Evolutionary conservation across 495 filamentous ascomycete genomes (phyloP).

Genomic region (Talaromyces wortmannii): DNA sequence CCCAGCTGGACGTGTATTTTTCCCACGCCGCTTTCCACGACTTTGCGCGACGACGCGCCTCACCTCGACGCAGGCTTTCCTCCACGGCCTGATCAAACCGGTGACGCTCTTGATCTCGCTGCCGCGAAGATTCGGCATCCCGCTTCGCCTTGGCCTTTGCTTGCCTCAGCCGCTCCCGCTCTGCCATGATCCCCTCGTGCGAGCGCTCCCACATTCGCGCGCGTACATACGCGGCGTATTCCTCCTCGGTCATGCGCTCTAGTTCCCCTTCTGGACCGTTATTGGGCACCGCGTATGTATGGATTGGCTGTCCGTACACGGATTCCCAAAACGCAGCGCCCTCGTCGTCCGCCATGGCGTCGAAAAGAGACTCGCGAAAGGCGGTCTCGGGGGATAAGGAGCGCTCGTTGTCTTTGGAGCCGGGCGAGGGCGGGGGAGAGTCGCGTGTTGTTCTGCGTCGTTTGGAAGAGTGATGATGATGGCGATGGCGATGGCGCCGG

Average conservation of each 20-base stretch:
- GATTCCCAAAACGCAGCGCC: conserved; percentile 91
- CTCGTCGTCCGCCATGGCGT: conserved; percentile 98
- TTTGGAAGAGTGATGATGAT: conserved; percentile 21
- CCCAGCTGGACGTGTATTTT: conserved; percentile 59
- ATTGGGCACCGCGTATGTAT: conserved; percentile 46
- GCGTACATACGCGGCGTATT: conserved; percentile 80
- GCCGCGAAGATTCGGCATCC: conserved; percentile 32
- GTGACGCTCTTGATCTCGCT: conserved; percentile 27
- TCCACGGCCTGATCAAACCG: conserved; percentile 40
- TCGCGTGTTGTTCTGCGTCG: conserved; percentile 4
- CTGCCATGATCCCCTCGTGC: conserved; percentile 54
- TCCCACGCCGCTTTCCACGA: conserved; percentile 54
- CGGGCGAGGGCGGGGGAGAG: conserved; percentile 1
- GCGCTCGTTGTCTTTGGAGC: conserved; percentile 3
- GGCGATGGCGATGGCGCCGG: conserved; percentile 12
- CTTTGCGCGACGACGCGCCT: conserved; percentile 38
- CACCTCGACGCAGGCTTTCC: conserved; percentile 45
- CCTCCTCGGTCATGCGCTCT: conserved; percentile 84
- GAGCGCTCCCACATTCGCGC: conserved; percentile 91
- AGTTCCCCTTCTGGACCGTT: conserved; percentile 50
- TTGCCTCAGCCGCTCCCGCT: conserved; percentile 55
- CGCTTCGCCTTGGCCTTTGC: conserved; percentile 40
- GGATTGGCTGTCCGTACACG: conserved; percentile 91
- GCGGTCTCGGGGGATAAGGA: conserved; percentile 54
- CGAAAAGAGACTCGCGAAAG: conserved; percentile 94